Conservation (phyloP, 2,329 filamentous ascomycete species). For the Cladophialophora exuberans region DNA sequence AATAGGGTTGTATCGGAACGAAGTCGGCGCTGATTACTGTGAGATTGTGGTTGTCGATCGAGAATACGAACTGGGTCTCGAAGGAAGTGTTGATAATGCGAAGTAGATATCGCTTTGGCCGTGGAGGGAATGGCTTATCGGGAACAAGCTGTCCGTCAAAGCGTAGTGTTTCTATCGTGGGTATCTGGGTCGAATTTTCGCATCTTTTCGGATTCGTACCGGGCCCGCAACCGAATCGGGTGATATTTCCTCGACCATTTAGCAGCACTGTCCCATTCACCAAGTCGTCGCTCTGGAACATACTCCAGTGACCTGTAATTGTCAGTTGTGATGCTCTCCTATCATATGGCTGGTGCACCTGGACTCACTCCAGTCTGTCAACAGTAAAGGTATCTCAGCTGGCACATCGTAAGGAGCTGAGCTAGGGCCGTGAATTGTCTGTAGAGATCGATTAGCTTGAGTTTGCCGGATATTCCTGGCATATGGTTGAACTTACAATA, state of each 20-base stretch:
- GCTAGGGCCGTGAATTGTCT: slow-evolving; percentile 19
- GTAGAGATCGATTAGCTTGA: not conserved
- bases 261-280: not conserved
- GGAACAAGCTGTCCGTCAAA: not conserved
- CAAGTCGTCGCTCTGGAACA: not conserved
- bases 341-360: not conserved
- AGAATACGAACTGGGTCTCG: slow-evolving; percentile 30
- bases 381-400: slow-evolving; percentile 5
- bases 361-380: slow-evolving; percentile 17
- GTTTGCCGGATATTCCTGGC: not conserved
- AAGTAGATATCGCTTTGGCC: slow-evolving; percentile 18
- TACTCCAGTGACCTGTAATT: not conserved
- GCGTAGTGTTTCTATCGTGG: not conserved
- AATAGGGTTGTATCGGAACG: slow-evolving; percentile 34
- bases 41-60: slow-evolving; percentile 34
- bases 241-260: not conserved
- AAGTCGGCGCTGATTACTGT: slow-evolving; percentile 32
- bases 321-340: not conserved
- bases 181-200: not conserved
- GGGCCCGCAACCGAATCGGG: not conserved
- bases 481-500: slow-evolving; percentile 49
- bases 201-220: not conserved
- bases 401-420: slow-evolving; percentile 17
- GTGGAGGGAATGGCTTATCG: not conserved
- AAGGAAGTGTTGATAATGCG: slow-evolving; percentile 33